Evolutionary conservation across 805 yeast genomes (phyloP).

Genomic region (Teunomyces funiuensis): DNA sequence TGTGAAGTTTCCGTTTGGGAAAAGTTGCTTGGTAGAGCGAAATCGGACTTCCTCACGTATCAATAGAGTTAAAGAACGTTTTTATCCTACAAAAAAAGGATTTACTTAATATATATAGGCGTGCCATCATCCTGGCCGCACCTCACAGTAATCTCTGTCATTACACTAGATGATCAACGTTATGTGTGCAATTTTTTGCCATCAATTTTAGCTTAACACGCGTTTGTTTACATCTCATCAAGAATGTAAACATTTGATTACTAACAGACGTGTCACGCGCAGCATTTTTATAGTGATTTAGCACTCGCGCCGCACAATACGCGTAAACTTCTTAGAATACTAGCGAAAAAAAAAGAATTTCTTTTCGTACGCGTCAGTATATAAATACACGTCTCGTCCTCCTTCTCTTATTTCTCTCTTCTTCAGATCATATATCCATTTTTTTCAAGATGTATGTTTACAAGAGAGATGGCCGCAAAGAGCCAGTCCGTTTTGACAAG

Average conservation of each 20-base stretch:
- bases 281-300: neutral
- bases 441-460: constrained; percentile 64
- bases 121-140: no score
- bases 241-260: constrained; percentile 4
- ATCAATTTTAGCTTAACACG: neutral
- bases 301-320: neutral
- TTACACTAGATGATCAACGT: no score
- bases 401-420: neutral
- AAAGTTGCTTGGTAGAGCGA: neutral
- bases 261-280: constrained; percentile 6
- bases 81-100: no score
- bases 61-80: no score
- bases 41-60: neutral
- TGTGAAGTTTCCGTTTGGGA: neutral
- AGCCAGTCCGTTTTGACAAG: constrained; percentile 92
- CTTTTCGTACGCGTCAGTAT: constrained; percentile 8
- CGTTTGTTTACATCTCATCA: constrained; percentile 2
- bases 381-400: constrained; percentile 3
- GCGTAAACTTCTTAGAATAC: neutral
- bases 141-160: no score
- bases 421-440: neutral
- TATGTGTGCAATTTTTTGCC: neutral
- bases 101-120: no score
- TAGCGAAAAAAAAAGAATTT: constrained; percentile 1
- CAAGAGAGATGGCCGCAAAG: constrained; percentile 92